Evolutionary conservation across 495 filamentous ascomycete species (phyloP).

Genomic region (Podospora conica): DNA sequence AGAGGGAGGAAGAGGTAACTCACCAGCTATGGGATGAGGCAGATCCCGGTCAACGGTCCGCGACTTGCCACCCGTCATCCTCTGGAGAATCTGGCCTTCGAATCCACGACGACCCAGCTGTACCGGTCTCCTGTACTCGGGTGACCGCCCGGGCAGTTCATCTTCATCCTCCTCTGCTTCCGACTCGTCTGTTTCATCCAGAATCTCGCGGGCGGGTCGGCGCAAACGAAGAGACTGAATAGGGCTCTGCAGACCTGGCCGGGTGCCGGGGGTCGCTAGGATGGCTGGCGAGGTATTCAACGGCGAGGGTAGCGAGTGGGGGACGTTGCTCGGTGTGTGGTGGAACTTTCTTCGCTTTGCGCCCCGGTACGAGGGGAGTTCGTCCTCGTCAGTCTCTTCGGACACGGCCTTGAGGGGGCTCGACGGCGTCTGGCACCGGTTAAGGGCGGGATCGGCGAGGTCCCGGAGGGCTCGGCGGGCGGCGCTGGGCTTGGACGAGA

Average conservation of each 20-base stretch:
- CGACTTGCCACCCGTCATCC: constrained; percentile 35
- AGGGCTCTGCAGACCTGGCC: constrained; percentile 30
- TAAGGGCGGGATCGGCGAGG: constrained; percentile 58
- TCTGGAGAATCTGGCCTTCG: constrained; percentile 37
- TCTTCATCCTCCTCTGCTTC: constrained; percentile 32
- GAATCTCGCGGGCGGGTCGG: constrained; percentile 21
- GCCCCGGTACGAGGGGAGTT: constrained; percentile 18
- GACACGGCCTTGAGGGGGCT: constrained; percentile 38
- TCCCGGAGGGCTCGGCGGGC: constrained; percentile 62
- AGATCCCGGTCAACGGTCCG: constrained; percentile 28
- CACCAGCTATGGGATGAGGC: constrained; percentile 32
- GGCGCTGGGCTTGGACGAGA: constrained; percentile 42
- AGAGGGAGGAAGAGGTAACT: not conserved
- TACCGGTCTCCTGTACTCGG: constrained; percentile 14
- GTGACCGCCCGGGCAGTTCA: constrained; percentile 9
- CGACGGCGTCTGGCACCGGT: constrained; percentile 47
- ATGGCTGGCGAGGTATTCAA: constrained; percentile 22
- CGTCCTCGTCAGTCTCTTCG: constrained; percentile 26
- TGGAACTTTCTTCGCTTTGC: constrained; percentile 39
- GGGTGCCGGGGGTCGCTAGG: constrained; percentile 22
- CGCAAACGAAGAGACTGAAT: constrained; percentile 30
- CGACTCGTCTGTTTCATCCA: constrained; percentile 6
- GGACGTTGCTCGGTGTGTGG: constrained; percentile 19
- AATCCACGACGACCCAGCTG: constrained; percentile 36
- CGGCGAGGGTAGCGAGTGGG: constrained; percentile 2